These are phyloP conservation scores for Xylaria curta DNA, from an alignment of 495 filamentous ascomycete species.

Conservation along the genomic window DNA sequence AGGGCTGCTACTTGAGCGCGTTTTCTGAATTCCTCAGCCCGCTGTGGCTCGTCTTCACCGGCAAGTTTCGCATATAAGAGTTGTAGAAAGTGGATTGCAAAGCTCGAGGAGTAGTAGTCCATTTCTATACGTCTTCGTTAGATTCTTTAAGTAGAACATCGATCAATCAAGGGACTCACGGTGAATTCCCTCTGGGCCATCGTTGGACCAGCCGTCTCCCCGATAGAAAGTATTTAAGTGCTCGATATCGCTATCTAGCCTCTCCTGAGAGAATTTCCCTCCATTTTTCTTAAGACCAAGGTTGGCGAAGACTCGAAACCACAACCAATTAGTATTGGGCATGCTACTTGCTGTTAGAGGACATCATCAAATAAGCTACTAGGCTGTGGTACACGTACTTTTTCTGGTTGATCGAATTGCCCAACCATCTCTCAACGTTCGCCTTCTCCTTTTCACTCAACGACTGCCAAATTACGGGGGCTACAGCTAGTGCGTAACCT, in stretches of 20 bases:
- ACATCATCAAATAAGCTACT: background rate
- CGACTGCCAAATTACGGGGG: slow-evolving; percentile 70
- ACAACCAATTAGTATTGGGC: slow-evolving; percentile 70
- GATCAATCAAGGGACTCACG: slow-evolving; percentile 43
- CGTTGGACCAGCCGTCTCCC: slow-evolving; percentile 80
- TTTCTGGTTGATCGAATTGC: slow-evolving; percentile 73
- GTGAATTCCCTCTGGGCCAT: slow-evolving; percentile 75
- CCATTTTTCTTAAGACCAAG: slow-evolving; percentile 75
- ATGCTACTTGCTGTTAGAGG: slow-evolving; percentile 46
- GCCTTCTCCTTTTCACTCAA: slow-evolving; percentile 62
- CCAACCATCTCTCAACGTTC: slow-evolving; percentile 72
- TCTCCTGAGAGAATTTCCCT: slow-evolving; percentile 67
- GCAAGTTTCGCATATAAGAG: slow-evolving; percentile 78
- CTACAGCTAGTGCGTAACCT: slow-evolving; percentile 67
- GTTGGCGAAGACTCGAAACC: slow-evolving; percentile 85
- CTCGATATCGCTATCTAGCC: slow-evolving; percentile 74
- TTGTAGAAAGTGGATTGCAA: slow-evolving; percentile 80
- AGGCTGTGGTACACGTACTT: slow-evolving; percentile 48
- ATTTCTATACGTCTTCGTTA: slow-evolving; percentile 55
- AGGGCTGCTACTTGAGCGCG: slow-evolving; percentile 68
- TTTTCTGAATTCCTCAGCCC: slow-evolving; percentile 72
- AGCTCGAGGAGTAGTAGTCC: slow-evolving; percentile 83
- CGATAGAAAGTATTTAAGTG: slow-evolving; percentile 82
- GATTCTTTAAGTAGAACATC: background rate
- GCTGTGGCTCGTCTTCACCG: slow-evolving; percentile 67